Evolutionary conservation across 139 green algal species (phyloP), one percentile per base, ranked within the genome.

Genomic region (Yamagishiella unicocca): DNA sequence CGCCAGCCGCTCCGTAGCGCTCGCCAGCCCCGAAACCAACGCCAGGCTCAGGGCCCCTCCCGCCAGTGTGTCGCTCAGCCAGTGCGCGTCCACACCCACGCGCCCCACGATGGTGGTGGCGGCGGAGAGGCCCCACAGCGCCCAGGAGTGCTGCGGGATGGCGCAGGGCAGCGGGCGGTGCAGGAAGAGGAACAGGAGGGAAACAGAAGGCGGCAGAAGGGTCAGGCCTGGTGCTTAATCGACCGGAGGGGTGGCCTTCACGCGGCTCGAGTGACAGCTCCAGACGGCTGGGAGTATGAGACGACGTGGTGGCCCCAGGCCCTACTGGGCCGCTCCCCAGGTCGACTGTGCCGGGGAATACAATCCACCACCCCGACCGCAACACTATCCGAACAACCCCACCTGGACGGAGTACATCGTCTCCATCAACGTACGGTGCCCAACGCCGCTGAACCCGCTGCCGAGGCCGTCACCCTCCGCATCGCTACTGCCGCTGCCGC

Each of bases 51-150:
- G 64, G 4, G 62, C 43, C n/a, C 8, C 81, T 0, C 81, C 89
- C 35, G 85, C 85, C 45, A 89, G 19, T 38, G 82, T 90, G 50
- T 92, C 89, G 67, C 46, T 88, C 29, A 92, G 72, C 89, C 89
- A 92, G 40, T 92, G 89, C 2, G 81, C 75, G 53, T 92, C 89
- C 27, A 82, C 74, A 33, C 89, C 66, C 66, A 92, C 75, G 10
- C 89, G 75, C 1, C 89, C 89, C 38, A 72, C 58, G 27, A 80
- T 73, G 31, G 89, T 92, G 21, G 62, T 83, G 1, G 38, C 85
- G 21, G 61, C 54, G 19, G 89, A 81, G 24, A 43, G 27, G 24
- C 29, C 89, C 85, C 81, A 88, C 42, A 90, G 29, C 22, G 33
- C 27, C 82, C 68, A 72, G 12, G 67, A 61, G 67, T 54, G 14